A percentile compares a stretch with the other conserved stretches of the same genome.
Evolutionary conservation across 192 early-diverging fungal species (phyloP).

Genomic region (Oehlia diaphana): DNA sequence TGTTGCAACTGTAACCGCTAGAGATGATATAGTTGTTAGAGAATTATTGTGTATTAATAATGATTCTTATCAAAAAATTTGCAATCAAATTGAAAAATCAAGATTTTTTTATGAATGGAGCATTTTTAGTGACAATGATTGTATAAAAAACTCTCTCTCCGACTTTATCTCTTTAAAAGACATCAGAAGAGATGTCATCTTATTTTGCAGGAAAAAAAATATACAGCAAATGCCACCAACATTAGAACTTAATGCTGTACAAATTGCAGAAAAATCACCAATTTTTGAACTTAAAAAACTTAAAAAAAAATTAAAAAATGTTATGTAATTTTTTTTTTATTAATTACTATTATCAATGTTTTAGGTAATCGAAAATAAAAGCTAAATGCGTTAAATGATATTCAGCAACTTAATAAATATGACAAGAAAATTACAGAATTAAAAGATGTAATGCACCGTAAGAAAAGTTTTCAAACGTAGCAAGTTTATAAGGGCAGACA

Average conservation of each 20-base stretch:
- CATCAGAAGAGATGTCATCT: not conserved
- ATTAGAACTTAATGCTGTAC: not conserved
- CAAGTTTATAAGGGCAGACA: too few species aligned
- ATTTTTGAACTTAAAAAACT: not conserved
- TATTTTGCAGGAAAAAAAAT: not conserved
- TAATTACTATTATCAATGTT: not conserved
- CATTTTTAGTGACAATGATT: not conserved
- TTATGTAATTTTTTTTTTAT: too few species aligned
- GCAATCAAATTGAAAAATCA: not conserved
- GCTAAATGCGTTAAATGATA: not conserved
- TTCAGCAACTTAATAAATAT: not conserved
- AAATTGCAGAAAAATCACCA: not conserved
- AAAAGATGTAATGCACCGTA: too few species aligned
- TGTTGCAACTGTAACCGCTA: not conserved
- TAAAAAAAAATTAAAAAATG: not conserved
- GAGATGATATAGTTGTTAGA: not conserved
- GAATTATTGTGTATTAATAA: not conserved
- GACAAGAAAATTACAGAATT: too few species aligned
- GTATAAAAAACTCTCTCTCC: not conserved
- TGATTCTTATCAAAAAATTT: not conserved
- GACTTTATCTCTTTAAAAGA: not conserved
- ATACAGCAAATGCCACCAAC: not conserved
- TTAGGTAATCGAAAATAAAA: not conserved
- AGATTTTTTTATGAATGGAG: constrained; percentile 1
- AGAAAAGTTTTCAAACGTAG: too few species aligned